phyloP scores from a whole-genome alignment of 495 filamentous ascomycete species.

The Bryoglossum gracile region DNA sequence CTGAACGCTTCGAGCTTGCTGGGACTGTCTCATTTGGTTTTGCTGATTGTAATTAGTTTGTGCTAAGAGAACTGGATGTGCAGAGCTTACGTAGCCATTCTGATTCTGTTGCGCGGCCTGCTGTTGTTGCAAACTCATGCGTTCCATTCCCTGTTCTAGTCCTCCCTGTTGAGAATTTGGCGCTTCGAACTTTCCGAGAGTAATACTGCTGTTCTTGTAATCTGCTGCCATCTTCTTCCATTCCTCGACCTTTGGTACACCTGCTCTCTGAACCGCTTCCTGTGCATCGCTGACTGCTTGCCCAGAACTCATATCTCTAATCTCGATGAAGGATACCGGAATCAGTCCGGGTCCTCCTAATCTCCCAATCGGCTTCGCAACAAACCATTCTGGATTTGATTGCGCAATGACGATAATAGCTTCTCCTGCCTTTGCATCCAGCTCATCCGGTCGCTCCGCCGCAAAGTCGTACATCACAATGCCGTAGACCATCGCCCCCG shows the following conservation, averaged over 20 bases:
- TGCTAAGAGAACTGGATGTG: background rate
- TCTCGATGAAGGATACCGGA: slow-evolving; percentile 94
- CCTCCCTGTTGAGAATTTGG: slow-evolving; percentile 32
- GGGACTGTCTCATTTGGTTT: slow-evolving; percentile 22
- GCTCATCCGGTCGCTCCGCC: slow-evolving; percentile 88
- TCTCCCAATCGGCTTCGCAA: slow-evolving; percentile 94
- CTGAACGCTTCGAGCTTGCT: slow-evolving; percentile 28
- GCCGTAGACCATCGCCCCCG: slow-evolving; percentile 87
- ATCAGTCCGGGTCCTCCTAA: slow-evolving; percentile 92
- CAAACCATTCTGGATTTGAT: slow-evolving; percentile 99
- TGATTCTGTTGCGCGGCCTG: slow-evolving; percentile 38
- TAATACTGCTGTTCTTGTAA: slow-evolving; percentile 98
- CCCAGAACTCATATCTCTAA: slow-evolving; percentile 86
- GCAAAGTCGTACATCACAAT: slow-evolving; percentile 96
- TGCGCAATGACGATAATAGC: slow-evolving; percentile 97
- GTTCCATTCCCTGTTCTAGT: slow-evolving; percentile 51
- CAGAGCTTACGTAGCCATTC: slow-evolving; percentile 35
- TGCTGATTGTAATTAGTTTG: slow-evolving; percentile 5
- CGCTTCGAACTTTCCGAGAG: slow-evolving; percentile 79
- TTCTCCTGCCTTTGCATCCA: slow-evolving; percentile 91
- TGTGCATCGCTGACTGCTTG: slow-evolving; percentile 73
- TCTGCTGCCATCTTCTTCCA: slow-evolving; percentile 99
- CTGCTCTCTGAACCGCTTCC: slow-evolving; percentile 80
- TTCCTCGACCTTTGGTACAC: slow-evolving; percentile 95
- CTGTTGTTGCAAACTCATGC: slow-evolving; percentile 59